Percentiles rank a stretch among this genome's conserved stretches.
These are phyloP conservation scores for Phytophthora sp. DNA, from an alignment of 352 stramenopile genomes.

Conservation along the genomic window DNA sequence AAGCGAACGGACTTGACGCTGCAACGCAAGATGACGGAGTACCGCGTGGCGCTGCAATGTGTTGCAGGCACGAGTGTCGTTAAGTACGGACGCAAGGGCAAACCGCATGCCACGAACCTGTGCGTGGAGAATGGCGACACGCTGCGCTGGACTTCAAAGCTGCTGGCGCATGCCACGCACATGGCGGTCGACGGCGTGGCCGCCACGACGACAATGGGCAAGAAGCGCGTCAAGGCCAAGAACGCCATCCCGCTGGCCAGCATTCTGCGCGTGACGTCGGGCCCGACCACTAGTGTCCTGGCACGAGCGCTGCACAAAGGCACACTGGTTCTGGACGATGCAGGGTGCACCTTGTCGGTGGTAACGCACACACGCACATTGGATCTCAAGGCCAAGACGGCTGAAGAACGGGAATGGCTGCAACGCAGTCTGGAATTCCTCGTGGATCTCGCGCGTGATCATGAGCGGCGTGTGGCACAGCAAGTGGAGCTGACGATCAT, in stretches of 20 bases:
- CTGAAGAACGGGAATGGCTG: slow-evolving; percentile 80
- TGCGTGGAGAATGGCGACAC: slow-evolving; percentile 82
- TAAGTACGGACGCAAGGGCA: slow-evolving; percentile 85
- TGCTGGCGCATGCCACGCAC: slow-evolving; percentile 48
- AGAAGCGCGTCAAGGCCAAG: slow-evolving; percentile 58
- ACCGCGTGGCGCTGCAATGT: slow-evolving; percentile 83
- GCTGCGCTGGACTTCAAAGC: slow-evolving; percentile 83
- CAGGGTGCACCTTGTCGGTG: slow-evolving; percentile 80
- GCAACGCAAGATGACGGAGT: slow-evolving; percentile 85
- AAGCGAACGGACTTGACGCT: slow-evolving; percentile 58
- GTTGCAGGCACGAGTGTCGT: slow-evolving; percentile 71
- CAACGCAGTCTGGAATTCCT: slow-evolving; percentile 76
- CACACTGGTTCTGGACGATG: slow-evolving; percentile 57
- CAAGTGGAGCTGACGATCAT: slow-evolving; percentile 88
- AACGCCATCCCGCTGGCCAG: slow-evolving; percentile 68
- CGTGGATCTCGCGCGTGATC: slow-evolving; percentile 70
- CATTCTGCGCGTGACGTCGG: slow-evolving; percentile 60
- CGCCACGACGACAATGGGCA: slow-evolving; percentile 47
- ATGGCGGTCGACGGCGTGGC: slow-evolving; percentile 36
- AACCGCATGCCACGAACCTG: slow-evolving; percentile 73
- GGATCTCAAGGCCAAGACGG: slow-evolving; percentile 74
- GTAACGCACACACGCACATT: slow-evolving; percentile 77
- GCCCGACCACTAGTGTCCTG: slow-evolving; percentile 70
- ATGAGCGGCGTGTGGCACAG: slow-evolving; percentile 74
- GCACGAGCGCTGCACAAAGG: slow-evolving; percentile 73